phyloP scores from a whole-genome alignment of 306 rosid genomes.

The Gastrolobium villosum region DNA sequence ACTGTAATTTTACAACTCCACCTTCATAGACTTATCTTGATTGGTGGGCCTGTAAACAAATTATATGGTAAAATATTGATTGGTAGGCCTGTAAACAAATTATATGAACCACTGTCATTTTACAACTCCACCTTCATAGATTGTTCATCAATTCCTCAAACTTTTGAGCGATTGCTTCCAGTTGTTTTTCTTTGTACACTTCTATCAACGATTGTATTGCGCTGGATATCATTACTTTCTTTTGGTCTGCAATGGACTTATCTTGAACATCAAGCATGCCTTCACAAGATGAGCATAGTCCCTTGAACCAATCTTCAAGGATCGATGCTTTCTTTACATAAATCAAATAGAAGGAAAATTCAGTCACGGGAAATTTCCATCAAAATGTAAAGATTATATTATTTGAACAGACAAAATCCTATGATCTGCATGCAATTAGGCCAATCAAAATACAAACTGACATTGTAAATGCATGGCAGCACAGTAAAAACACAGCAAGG shows the following conservation, averaged over 20 bases:
- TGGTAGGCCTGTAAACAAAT: not conserved
- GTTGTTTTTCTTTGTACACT: conserved; percentile 66
- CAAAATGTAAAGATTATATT: conserved; percentile 10
- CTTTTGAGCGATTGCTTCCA: conserved; percentile 61
- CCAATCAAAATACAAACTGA: conserved; percentile 12
- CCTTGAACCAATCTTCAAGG: conserved; percentile 86
- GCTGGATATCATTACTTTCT: conserved; percentile 71
- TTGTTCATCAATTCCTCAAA: conserved; percentile 67
- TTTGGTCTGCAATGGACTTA: conserved; percentile 57
- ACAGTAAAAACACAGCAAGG: not conserved
- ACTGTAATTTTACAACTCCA: conserved; percentile 1
- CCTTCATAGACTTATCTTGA: not conserved
- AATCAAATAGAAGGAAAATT: conserved; percentile 21
- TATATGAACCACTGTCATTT: not conserved
- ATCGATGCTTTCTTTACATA: conserved; percentile 70
- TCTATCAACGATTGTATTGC: conserved; percentile 73
- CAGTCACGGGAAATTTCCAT: conserved; percentile 16
- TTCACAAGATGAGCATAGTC: conserved; percentile 60
- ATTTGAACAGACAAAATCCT: conserved; percentile 22
- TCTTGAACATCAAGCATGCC: conserved; percentile 58
- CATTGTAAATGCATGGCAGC: not conserved
- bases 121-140: conserved; percentile 25
- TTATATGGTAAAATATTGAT: not conserved
- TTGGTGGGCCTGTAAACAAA: not conserved
- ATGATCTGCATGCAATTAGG: conserved; percentile 17